Evolutionary conservation across 176 grass and related monocot species (phyloP).

Genomic region (Leersia perrieri): DNA sequence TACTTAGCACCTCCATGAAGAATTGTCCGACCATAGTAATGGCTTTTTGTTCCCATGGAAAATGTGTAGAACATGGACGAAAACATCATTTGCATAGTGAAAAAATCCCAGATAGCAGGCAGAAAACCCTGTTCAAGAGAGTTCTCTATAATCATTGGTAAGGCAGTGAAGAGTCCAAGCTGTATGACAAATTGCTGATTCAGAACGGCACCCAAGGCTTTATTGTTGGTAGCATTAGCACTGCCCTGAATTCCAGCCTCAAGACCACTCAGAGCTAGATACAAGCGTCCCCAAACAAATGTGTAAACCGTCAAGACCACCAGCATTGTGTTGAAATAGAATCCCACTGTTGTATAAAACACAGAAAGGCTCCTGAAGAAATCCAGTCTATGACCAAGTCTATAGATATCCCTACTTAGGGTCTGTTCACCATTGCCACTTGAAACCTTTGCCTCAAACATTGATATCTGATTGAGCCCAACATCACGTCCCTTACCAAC

Average conservation of each 20-base stretch:
- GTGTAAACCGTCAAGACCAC: conserved; percentile 93
- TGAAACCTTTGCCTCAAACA: conserved; percentile 98
- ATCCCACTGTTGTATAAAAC: conserved; percentile 94
- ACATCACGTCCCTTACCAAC: conserved; percentile 98
- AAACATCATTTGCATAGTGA: conserved; percentile 94
- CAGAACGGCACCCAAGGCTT: conserved; percentile 72
- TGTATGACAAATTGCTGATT: conserved; percentile 97
- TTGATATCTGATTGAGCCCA: conserved; percentile 96
- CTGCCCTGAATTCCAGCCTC: conserved; percentile 71
- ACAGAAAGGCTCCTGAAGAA: conserved; percentile 94
- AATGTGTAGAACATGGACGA: conserved; percentile 95
- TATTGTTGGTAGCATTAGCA: conserved; percentile 80
- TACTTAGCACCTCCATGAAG: conserved; percentile 99
- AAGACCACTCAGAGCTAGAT: conserved; percentile 91
- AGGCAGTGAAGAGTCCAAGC: conserved; percentile 83
- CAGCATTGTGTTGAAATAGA: conserved; percentile 99
- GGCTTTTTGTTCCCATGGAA: conserved; percentile 92
- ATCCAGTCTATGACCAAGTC: conserved; percentile 93
- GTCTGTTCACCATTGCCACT: conserved; percentile 99
- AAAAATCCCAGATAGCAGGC: conserved; percentile 83
- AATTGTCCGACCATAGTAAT: conserved; percentile 95
- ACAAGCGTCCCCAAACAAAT: conserved; percentile 91
- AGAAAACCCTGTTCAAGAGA: conserved; percentile 89
- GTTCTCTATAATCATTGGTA: conserved; percentile 97
- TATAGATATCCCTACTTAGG: conserved; percentile 89